Base-by-base conservation (phyloP, 768 basidiomycete genomes). In the Paxillus ammoniavirescens region DNA sequence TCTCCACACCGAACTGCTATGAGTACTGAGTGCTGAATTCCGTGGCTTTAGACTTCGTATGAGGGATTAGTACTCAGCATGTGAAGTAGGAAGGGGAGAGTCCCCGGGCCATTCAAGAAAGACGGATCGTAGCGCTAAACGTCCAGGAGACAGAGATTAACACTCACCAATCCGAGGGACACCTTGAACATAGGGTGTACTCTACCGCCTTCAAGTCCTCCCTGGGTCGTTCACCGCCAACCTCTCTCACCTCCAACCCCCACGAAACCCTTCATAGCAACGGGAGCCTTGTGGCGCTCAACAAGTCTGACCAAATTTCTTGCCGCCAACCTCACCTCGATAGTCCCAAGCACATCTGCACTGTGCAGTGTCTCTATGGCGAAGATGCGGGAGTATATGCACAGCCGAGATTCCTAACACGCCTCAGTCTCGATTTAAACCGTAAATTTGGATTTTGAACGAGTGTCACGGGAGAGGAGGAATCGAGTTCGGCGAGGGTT, bases 321-420 rank as follows among this genome's bases (percentile, higher is more conserved):
- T 26, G 80, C 82, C 0, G 83, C 83, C 10, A 83, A 65, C 49
- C 77, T 65, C 64, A 54, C 76, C 71, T 83, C 75, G 21, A 81
- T 77, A 0, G 83, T 84, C 6, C 83, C 83, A 53, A 83, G 84
- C 5, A 82, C 82, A 62, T 86, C 82, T 1, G 83, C 84, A 0
- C 78, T 75, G 50, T 1, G 83, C 84, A 0, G 78, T 75, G 50
- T 87, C 85, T 7, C 85, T 84, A 85, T 66, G 8, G 77, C 83
- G 60, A 86, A 87, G 12, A 87, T 75, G 55, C 83, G 72, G 0
- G 77, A 74, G 59, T 82, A 81, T n/a, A 56, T n/a, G 46, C 30
- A 36, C 2, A 18, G 21, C 8, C 26, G 15, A 15, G 31, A 30
- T 23, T 41, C 35, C 21, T 21, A 21, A 21, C 21, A 21, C 21